Base-by-base conservation (phyloP, 2,329 filamentous ascomycete species). In the Alternaria metachromatica region DNA sequence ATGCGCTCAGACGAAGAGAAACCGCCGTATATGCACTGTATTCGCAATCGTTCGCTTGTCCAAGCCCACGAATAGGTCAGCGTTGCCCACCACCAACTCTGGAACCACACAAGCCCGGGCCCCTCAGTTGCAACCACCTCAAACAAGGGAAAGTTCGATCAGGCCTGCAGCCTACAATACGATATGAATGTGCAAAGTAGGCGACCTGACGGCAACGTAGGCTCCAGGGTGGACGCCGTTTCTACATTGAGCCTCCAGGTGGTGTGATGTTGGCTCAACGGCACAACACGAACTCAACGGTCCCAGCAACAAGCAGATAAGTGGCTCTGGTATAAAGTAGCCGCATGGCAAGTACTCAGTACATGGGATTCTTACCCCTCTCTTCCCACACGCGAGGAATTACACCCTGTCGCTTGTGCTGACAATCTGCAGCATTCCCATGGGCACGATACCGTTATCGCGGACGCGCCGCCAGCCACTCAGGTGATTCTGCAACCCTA, bases 231-330 rank as follows among this genome's bases (percentile, higher is more conserved):
- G n/a, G 49, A 41, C 55, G 45, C 60, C 28, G 55, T 61, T 26
- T 55, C 62, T 56, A 43, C 46, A 58, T 58, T 6, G 45, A 45
- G 41, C 55, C 21, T 43, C 21, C 26, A 62, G 33, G 60, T 66
- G 65, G 62, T 62, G 59, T 65, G 57, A 62, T 62, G 48, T 60
- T 20, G 58, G 46, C 66, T 64, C 64, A 62, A 65, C 68, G 57
- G 67, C 67, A 71, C 62, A 60, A 68, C 55, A 66, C 68, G 66
- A 65, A 62, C 62, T 69, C 65, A 67, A 70, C 70, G 60, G 58
- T 30, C 56, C 49, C 60, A 63, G 50, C 62, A 59, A 66, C 54
- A 62, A 54, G 51, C 37, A 58, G 55, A 63, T 67, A 55, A 62
- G 30, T 64, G 58, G 46, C 51, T 51, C 30, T 57, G 55, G 60